phyloP scores from a whole-genome alignment of 163 green algal genomes.

The Prototheca stagnorum region DNA sequence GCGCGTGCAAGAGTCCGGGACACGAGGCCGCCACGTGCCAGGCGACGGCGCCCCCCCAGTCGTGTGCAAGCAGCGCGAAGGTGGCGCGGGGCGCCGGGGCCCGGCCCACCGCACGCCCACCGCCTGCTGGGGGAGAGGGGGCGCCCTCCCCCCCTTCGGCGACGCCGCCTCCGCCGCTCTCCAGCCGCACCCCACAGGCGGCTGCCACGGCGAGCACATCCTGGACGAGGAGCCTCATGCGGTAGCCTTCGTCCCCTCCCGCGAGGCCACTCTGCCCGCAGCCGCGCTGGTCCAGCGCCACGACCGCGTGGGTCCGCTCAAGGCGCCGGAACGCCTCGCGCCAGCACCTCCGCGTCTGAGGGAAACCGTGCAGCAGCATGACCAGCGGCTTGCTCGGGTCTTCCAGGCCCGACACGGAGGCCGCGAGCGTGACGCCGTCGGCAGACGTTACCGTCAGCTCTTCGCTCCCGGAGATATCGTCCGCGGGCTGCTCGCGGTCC shows the following conservation, averaged over 20 bases:
- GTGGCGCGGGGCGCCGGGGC: no score
- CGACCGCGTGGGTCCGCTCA: conserved; percentile 31
- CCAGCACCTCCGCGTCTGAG: conserved; percentile 60
- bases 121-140: no score
- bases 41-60: conserved; percentile 38
- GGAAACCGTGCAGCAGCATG: conserved; percentile 63
- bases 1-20: conserved; percentile 15
- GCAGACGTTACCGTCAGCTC: no score
- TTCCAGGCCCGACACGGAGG: no score
- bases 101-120: no score
- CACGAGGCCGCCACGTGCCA: conserved; percentile 15
- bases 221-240: no score
- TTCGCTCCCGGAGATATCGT: no score
- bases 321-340: conserved; percentile 27
- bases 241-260: background rate
- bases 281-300: conserved; percentile 54
- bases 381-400: conserved; percentile 29
- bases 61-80: conserved; percentile 21
- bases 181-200: background rate
- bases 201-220: background rate
- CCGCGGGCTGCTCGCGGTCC: no score
- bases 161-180: background rate
- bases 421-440: no score
- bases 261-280: conserved; percentile 29
- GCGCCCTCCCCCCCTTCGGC: background rate